These are phyloP conservation scores for Metschnikowia gelsemii DNA, from an alignment of 805 yeast genomes.

Conservation along the genomic window DNA sequence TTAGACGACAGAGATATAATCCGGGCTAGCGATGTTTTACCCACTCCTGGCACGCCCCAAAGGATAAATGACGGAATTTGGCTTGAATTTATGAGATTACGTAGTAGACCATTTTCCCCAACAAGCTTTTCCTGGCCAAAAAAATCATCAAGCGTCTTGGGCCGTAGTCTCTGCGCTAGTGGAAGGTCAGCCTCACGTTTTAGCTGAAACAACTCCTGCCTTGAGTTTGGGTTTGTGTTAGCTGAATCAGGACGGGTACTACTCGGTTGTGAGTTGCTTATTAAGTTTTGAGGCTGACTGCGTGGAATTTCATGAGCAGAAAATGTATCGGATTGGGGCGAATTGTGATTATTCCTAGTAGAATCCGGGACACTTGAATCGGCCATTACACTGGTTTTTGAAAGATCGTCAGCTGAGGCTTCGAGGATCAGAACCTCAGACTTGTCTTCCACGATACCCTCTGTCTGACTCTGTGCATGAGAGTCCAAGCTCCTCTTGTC, in stretches of 20 bases:
- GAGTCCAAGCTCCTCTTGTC: no score
- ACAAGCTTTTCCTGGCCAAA: constrained; percentile 43
- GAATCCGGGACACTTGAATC: no score
- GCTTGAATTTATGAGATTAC: constrained; percentile 34
- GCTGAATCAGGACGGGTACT: neutral
- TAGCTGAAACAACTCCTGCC: constrained; percentile 11
- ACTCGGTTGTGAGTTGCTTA: neutral
- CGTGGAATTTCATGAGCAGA: no score
- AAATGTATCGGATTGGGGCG: no score
- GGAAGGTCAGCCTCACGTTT: constrained; percentile 29
- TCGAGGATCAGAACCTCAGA: no score
- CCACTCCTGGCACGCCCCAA: constrained; percentile 49
- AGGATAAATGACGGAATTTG: constrained; percentile 41
- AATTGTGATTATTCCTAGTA: no score
- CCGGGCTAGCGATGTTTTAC: constrained; percentile 44
- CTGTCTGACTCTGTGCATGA: no score
- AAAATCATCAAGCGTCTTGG: constrained; percentile 38
- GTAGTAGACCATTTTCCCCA: constrained; percentile 36
- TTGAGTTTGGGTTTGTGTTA: neutral
- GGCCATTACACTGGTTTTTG: no score
- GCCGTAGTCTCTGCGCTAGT: constrained; percentile 42
- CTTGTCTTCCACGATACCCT: no score
- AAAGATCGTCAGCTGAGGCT: no score
- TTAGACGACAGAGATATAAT: constrained; percentile 35
- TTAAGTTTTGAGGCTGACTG: neutral